A percentile compares a stretch with the other conserved stretches of the same genome.
These are phyloP conservation scores for Penstemon barbatus DNA, from an alignment of 257 asterid genomes.

Conservation along the genomic window DNA sequence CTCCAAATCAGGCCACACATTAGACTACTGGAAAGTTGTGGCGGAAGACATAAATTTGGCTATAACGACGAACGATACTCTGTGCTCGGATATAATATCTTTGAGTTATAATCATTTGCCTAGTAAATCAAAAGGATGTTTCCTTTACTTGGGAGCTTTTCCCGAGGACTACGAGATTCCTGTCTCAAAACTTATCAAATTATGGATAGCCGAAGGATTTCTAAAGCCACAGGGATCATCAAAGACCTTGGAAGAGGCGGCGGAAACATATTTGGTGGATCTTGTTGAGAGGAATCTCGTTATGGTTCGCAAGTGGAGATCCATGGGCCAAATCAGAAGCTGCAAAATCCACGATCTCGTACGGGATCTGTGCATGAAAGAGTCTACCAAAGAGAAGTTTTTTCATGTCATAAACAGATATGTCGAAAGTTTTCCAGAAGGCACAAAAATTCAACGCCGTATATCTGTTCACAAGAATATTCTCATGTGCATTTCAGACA, in stretches of 20 bases:
- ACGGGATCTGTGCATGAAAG: conserved; percentile 27
- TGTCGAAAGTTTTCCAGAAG: background rate
- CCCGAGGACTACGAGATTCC: conserved; percentile 34
- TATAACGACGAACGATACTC: background rate
- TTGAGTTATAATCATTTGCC: conserved; percentile 41
- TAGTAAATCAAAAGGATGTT: conserved; percentile 31
- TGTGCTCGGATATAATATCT: conserved; percentile 25
- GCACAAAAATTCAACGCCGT: background rate
- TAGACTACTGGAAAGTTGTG: conserved; percentile 24
- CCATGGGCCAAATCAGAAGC: conserved; percentile 11
- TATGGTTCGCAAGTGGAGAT: background rate
- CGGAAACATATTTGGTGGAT: background rate
- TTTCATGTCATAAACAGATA: conserved; percentile 24
- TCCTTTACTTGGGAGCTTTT: conserved; percentile 44
- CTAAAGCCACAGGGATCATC: background rate
- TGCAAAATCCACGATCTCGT: conserved; percentile 31
- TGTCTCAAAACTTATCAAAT: conserved; percentile 28
- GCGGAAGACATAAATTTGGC: conserved; percentile 24
- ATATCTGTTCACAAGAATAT: conserved; percentile 32
- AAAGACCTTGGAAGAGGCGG: conserved; percentile 19
- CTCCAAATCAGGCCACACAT: background rate
- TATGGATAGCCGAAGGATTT: conserved; percentile 48
- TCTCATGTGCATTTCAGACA: conserved; percentile 31
- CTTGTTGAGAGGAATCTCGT: conserved; percentile 35
- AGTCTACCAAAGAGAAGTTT: conserved; percentile 26